Base-by-base conservation (phyloP, 768 basidiomycete species). In the Phaeolepiota aurea region DNA sequence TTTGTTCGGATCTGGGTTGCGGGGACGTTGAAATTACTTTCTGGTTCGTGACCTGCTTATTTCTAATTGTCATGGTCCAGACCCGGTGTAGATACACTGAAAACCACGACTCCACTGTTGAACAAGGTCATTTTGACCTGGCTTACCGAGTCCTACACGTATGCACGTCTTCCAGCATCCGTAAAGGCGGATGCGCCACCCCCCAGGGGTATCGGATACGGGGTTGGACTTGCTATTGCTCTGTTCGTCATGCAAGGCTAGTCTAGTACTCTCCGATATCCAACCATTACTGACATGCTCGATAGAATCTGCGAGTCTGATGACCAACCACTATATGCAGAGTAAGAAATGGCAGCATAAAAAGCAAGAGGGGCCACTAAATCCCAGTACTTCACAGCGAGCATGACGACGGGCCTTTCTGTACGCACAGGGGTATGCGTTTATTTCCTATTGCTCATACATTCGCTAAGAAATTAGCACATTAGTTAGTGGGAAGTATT, bases 221-320 rank as follows among this genome's bases (percentile, higher is more conserved):
- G 80, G 1, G 68, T 82, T 38, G 80, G 79, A 4, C 53, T 82
- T 1, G 79, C 69, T 0, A 61, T 77, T 38, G 77, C 65, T 3
- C 52, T 81, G 20, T 79, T 78, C 46, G 61, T 56, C 0, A 82
- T 80, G 79, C 78, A 80, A 66, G 68, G 76, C 71, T 42, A 35
- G 38, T 13, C 71, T 42, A 35, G 38, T 13, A 30, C 31, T 31
- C 2, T 30, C 10, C 1, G 11, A 21, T 32, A 20, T 44, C 14
- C n/a, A 18, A 3, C 7, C n/a, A 14, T 20, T 33, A 37, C 22
- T 4, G 22, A 12, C 25, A 28, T 32, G 20, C n/a, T 14, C n/a
- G 22, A 14, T 43, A 69, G 71, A 71, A 51, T 42, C 49, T 3
- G 57, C 69, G 2, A 72, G 69, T 48, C 44, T 71, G 65, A 61